Percentiles rank a stretch among this genome's conserved stretches.
phyloP scores from a whole-genome alignment of 441 rosid species.

The Rhodomyrtus psidioides region DNA sequence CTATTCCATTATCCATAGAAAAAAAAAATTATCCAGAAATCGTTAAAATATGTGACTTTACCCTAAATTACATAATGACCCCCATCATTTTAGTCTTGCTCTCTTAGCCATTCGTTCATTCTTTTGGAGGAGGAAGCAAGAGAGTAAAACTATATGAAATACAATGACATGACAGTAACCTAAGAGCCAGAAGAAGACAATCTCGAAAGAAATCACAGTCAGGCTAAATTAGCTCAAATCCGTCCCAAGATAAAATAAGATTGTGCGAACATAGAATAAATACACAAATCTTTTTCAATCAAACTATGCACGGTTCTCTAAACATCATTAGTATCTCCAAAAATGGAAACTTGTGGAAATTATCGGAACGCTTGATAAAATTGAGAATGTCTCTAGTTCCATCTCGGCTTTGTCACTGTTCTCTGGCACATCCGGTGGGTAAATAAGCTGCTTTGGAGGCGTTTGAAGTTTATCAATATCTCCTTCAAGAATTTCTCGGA shows the following conservation, averaged over 20 bases:
- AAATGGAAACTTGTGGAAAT: background rate
- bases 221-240: background rate
- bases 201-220: background rate
- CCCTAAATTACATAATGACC: no score
- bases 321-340: background rate
- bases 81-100: background rate
- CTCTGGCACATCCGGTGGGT: background rate
- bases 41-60: no score
- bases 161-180: no score
- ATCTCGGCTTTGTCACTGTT: background rate
- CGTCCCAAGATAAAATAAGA: background rate
- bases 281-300: background rate
- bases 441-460: background rate
- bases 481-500: background rate
- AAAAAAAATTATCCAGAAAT: no score
- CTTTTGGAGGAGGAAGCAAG: background rate
- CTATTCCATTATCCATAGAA: background rate
- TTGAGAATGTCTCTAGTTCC: background rate
- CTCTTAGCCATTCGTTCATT: background rate
- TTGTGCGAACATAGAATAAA: background rate
- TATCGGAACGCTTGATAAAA: background rate
- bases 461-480: background rate
- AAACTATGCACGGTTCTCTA: background rate
- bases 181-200: background rate
- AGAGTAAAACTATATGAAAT: no score